Evolutionary conservation across 805 yeast species (phyloP).

Genomic region (Metschnikowia chrysomelidarum): DNA sequence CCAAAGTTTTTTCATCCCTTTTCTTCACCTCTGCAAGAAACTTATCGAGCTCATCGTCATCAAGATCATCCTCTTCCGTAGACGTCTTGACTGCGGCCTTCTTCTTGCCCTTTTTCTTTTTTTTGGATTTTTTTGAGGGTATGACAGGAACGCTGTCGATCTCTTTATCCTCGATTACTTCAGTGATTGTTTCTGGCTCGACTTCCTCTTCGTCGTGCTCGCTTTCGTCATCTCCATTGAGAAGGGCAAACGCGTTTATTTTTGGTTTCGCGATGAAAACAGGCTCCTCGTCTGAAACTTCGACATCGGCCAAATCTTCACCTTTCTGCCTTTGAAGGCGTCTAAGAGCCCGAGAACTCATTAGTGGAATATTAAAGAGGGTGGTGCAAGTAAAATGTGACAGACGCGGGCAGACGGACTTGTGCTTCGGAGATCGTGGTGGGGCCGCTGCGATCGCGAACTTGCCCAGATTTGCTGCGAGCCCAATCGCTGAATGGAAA

Average conservation of each 20-base stretch:
- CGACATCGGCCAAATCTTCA: conserved; percentile 16
- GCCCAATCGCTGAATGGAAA: too few species aligned
- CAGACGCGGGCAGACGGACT: too few species aligned
- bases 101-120: conserved; percentile 25
- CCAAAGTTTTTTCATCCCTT: conserved; percentile 23
- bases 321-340: conserved; percentile 24
- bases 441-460: too few species aligned
- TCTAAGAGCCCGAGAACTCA: conserved; percentile 29
- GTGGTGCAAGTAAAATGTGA: background rate
- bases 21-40: conserved; percentile 44
- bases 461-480: too few species aligned
- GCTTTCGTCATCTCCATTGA: conserved; percentile 23
- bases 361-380: conserved; percentile 2
- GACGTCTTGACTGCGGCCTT: conserved; percentile 16
- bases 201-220: conserved; percentile 9
- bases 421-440: too few species aligned
- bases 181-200: conserved; percentile 1
- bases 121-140: conserved; percentile 13
- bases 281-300: conserved; percentile 17
- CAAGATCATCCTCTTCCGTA: conserved; percentile 21
- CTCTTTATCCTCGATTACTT: conserved; percentile 9
- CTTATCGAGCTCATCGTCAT: conserved; percentile 59
- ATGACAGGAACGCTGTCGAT: background rate
- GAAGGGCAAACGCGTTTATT: conserved; percentile 47
- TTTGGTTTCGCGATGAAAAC: conserved; percentile 13